Base-by-base conservation (phyloP, 371 early-diverging fungal species). In the Massospora cicadina region DNA sequence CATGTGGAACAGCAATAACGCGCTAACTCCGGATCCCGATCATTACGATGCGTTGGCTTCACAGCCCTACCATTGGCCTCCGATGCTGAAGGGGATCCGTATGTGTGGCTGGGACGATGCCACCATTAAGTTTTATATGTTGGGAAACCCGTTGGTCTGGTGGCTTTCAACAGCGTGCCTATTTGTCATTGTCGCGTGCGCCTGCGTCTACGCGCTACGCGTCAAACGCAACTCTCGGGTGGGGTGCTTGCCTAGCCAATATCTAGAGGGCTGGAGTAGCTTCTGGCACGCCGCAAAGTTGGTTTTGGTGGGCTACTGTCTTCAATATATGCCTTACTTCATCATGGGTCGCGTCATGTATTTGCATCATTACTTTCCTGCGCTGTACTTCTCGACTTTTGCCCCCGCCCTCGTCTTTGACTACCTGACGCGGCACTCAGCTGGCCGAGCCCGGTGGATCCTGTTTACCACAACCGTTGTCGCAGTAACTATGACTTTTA, bases 1-100 rank as follows among this genome's bases (percentile, higher is more conserved):
- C 53, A 99, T 99, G 99, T 93, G 90, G 86, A 86, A 86, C 0
- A 87, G 90, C 23, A 99, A 99, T 78, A 99, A 98, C 70, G 97
- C 98, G 2, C 78, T 99, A 68, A 81, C 87, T 13, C 95, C 98
- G 13, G 98, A 99, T 73, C 89, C 89, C 0, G 95, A 97, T 71
- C 92, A 96, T 74, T 89, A 94, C 68, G 94, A 94, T 67, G 73
- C 79, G 53, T 79, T 98, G 24, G 83, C 90, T 2, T 95, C 95
- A 21, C 69, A 74, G 60, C 98, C 99, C 0, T 77, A 77, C 57
- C 88, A 99, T 67, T 99, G 99, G 99, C 95, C 97, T 29, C 75
- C 98, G 55, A 71, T 93, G 64, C 75, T 80, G 28, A 83, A 90
- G 21, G 99, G 99, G 17, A 76, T 99, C 54, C 85, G 99, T 58